phyloP scores from a whole-genome alignment of 1,284 basidiomycete species.

The Porodaedalea pini region DNA sequence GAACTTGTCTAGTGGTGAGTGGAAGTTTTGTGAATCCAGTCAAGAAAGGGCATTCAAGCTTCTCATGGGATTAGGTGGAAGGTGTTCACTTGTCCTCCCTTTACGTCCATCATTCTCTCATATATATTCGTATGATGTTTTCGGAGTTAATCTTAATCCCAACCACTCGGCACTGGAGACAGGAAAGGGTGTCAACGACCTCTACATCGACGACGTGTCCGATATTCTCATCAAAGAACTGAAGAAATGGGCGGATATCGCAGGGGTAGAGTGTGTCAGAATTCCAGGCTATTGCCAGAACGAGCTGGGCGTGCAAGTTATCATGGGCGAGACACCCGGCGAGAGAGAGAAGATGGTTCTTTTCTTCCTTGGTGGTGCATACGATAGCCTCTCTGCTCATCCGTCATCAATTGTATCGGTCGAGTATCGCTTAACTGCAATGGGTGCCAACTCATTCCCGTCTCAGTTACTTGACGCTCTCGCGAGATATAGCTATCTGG shows the following conservation, averaged over 20 bases:
- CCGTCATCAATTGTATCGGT: slow-evolving; percentile 37
- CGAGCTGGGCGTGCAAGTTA: background rate
- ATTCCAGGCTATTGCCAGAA: slow-evolving; percentile 25
- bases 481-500: slow-evolving; percentile 43
- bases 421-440: slow-evolving; percentile 34
- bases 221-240: slow-evolving; percentile 44
- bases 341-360: slow-evolving; percentile 48
- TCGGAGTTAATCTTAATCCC: no score
- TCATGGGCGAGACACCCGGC: slow-evolving; percentile 34
- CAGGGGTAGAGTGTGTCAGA: slow-evolving; percentile 19
- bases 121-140: no score
- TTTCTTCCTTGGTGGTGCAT: slow-evolving; percentile 50
- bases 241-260: slow-evolving; percentile 21
- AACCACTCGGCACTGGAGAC: slow-evolving; percentile 9
- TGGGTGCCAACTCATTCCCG: slow-evolving; percentile 38
- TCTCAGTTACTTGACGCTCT: slow-evolving; percentile 46
- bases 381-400: slow-evolving; percentile 41
- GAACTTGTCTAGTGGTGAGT: no score
- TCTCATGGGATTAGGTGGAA: no score
- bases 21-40: no score
- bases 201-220: slow-evolving; percentile 47
- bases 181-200: slow-evolving; percentile 29
- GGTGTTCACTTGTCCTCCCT: no score
- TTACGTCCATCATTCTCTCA: no score
- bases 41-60: no score